A percentile compares a stretch with the other conserved stretches of the same genome.
Evolutionary conservation across 1,139 yeast genomes (phyloP).

Genomic region (Geotrichum macrosporum): DNA sequence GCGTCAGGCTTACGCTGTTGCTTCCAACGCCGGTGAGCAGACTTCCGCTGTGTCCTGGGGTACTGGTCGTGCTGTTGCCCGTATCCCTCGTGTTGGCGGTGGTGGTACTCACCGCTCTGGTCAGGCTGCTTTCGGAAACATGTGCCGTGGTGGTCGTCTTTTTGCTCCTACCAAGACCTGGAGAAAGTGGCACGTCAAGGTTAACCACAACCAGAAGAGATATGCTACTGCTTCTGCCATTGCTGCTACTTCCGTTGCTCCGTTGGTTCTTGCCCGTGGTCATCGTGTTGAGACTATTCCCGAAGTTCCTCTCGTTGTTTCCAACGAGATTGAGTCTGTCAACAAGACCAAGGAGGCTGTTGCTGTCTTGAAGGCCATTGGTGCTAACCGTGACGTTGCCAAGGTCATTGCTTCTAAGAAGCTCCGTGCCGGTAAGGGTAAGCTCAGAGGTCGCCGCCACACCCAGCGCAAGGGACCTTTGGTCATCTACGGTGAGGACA

Average conservation of each 20-base stretch:
- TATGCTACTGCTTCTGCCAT: slow-evolving; percentile 99
- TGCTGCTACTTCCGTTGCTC: slow-evolving; percentile 98
- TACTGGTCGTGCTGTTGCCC: slow-evolving; percentile 99
- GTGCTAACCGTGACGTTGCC: slow-evolving; percentile 98
- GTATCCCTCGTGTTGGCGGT: slow-evolving; percentile 99
- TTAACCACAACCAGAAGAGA: slow-evolving; percentile 99
- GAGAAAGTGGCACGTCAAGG: slow-evolving; percentile 99
- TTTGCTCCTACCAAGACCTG: slow-evolving; percentile 99
- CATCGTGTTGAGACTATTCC: slow-evolving; percentile 99
- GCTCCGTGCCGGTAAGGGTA: slow-evolving; percentile 99
- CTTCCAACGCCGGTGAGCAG: slow-evolving; percentile 99
- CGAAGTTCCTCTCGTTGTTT: slow-evolving; percentile 97
- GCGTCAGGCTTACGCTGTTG: slow-evolving; percentile 99
- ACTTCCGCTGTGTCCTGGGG: slow-evolving; percentile 99
- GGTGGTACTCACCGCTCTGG: slow-evolving; percentile 99
- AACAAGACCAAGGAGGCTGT: slow-evolving; percentile 98
- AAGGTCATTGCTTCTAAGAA: slow-evolving; percentile 98
- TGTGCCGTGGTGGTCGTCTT: slow-evolving; percentile 99
- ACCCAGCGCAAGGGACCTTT: slow-evolving; percentile 99
- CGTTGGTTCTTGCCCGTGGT: slow-evolving; percentile 99
- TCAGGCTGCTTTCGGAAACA: slow-evolving; percentile 99
- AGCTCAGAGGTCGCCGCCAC: slow-evolving; percentile 99
- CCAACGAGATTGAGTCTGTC: slow-evolving; percentile 88
- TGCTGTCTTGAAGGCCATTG: slow-evolving; percentile 95
- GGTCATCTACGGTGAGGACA: slow-evolving; percentile 96